Percentiles rank a stretch among this genome's conserved stretches.
Evolutionary conservation across 176 grass and related monocot genomes (phyloP).

Genomic region (Eleusine indica): DNA sequence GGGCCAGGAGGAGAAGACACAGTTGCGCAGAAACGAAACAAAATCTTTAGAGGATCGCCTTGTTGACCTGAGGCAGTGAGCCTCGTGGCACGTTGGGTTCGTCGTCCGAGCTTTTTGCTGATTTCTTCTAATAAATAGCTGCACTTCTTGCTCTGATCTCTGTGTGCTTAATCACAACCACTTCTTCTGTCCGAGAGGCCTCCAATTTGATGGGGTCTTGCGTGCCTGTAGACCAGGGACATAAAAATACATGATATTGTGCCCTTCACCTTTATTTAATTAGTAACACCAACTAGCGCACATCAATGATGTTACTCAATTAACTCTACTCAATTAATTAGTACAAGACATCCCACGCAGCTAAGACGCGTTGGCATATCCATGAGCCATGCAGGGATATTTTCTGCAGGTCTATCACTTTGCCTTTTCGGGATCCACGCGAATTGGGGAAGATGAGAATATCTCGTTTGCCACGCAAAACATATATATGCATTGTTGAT

Average conservation of each 20-base stretch:
- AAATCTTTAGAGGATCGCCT: no score
- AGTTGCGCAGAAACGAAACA: no score
- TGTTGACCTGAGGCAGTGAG: no score
- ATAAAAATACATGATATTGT: not conserved
- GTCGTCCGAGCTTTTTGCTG: no score
- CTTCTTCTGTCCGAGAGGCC: not conserved
- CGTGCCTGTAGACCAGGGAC: not conserved
- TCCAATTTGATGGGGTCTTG: not conserved
- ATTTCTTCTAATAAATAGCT: no score
- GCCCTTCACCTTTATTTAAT: no score
- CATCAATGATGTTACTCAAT: no score
- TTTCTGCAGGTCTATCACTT: not conserved
- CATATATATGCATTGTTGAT: not conserved
- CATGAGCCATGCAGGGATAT: not conserved
- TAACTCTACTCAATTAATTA: no score
- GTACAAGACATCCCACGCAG: not conserved
- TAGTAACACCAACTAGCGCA: no score
- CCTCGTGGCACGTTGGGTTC: no score
- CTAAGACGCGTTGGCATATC: not conserved
- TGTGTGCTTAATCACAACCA: not conserved
- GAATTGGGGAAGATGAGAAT: not conserved
- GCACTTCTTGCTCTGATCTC: slow-evolving; percentile 27
- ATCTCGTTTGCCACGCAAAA: not conserved
- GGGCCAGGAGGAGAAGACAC: no score
- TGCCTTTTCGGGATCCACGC: not conserved